Evolutionary conservation across 345 rosid genomes (phyloP), one percentile per base, ranked within the genome.

Genomic region (Linum trigynum): DNA sequence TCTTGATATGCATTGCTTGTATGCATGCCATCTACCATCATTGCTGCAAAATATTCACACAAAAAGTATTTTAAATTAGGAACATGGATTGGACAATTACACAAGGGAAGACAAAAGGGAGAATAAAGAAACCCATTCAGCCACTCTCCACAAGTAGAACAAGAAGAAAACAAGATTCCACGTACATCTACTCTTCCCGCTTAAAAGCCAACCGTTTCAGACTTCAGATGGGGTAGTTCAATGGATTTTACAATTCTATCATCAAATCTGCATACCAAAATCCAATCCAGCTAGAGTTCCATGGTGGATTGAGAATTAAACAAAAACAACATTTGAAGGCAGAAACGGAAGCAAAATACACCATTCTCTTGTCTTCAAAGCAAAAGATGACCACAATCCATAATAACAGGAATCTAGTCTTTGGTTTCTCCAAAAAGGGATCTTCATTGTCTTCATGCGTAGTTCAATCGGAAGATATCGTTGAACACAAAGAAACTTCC

Each of bases 401-500:
- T 10, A 48, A 48, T 9, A 48, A 48, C 12, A 6, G 14, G 15
- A 48, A 9, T 48, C 53, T 15, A 1, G 53, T 9, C 53, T 9
- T 9, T 6, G 0, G 14, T 15, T n/a, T n/a, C n/a, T n/a, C n/a
- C n/a, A n/a, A n/a, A n/a, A 9, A 10, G 3, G 14, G 11, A 9
- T 48, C 53, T 4, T 48, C 53, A 48, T 43, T 48, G 53, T 56
- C 61, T 67, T 94, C 92, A 94, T 7, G 97, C 90, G 63, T 86
- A 90, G 89, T 94, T 94, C 86, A 94, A 74, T 80, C 99, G 86
- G 92, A 90, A 94, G 68, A 90, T 90, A 77, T 90, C 99, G 37
- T 90, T 94, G 66, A 75, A 77, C 76, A 94, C 99, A 57, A 84
- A 90, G 70, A 80, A 90, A 86, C 90, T 86, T 78, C 99, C 97